Evolutionary conservation across 2,329 filamentous ascomycete species (phyloP), one percentile per base, ranked within the genome.

Genomic region (Trichoderma pleuroti): DNA sequence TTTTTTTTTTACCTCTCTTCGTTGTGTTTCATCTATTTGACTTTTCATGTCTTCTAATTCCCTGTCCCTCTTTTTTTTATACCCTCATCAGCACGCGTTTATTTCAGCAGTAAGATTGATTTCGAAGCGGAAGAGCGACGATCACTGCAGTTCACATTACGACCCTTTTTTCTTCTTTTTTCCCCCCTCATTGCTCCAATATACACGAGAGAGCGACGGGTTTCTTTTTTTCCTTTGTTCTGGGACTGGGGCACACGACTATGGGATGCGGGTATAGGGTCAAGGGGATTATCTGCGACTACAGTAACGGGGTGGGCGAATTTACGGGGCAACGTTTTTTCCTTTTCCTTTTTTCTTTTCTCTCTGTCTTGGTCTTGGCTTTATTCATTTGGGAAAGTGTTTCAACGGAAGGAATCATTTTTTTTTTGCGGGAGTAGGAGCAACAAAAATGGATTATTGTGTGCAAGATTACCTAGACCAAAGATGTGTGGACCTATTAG

Each of bases 381-480:
- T 42, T 56, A 42, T 57, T 57, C 63, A 66, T 26, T 57, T 66
- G 49, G 63, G 49, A 56, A 56, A 66, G 52, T 39, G 63, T 66
- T 36, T 66, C 26, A 57, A 66, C 49, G 63, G 52, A 52, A 66
- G 30, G 63, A 57, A 39, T 57, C 24, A 57, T 57, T 56, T 42
- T 36, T 36, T 42, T 39, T 32, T 28, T 39, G 49, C 63, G 36
- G 54, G 54, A 60, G 54, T 68, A 68, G 65, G 56, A 68, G 54
- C 42, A 68, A 57, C 32, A 66, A 57, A 46, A 66, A 66, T 39
- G 63, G 63, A 66, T 49, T 63, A 63, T 39, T 63, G 42, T 57
- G 54, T 30, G 46, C 46, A 52, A 32, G 21, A 21, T 26, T 57
- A 57, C 46, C 52, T 65, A 54, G 46, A 39, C 46, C 42, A 36